A percentile compares a stretch with the other conserved stretches of the same genome.
Evolutionary conservation across 2,329 filamentous ascomycete species (phyloP).

Genomic region (Microdochium trichocladiopsis): DNA sequence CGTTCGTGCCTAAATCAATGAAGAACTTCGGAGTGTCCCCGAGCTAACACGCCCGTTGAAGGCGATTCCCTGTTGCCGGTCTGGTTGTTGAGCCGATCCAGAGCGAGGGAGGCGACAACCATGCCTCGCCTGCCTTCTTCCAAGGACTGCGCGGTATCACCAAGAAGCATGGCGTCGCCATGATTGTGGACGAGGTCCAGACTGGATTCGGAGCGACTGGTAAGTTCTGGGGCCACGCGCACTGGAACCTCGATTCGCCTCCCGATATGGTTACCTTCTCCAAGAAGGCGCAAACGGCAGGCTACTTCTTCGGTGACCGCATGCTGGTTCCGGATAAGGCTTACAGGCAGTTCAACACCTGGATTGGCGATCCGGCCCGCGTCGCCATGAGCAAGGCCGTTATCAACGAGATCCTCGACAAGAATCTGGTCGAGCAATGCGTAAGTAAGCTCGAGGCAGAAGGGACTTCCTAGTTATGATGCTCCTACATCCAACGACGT

Average conservation of each 20-base stretch:
- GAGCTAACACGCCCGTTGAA: constrained; percentile 7
- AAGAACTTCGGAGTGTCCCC: background rate
- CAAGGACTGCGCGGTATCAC: constrained; percentile 66
- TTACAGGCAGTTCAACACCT: constrained; percentile 22
- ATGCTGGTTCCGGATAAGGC: background rate
- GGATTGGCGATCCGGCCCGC: constrained; percentile 77
- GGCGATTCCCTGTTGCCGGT: constrained; percentile 64
- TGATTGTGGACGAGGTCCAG: constrained; percentile 82
- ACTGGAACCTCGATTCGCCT: constrained; percentile 66
- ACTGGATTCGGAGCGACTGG: constrained; percentile 80
- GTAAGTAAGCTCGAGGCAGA: constrained; percentile 4
- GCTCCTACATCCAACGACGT: background rate
- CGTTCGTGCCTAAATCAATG: background rate
- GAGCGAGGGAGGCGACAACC: constrained; percentile 79
- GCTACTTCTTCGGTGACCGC: constrained; percentile 59
- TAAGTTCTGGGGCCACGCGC: constrained; percentile 82
- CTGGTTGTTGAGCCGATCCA: constrained; percentile 75
- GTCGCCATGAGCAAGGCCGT: constrained; percentile 73
- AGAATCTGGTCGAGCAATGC: constrained; percentile 60
- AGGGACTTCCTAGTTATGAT: background rate
- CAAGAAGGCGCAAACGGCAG: constrained; percentile 80
- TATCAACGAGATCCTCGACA: constrained; percentile 64
- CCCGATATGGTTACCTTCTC: constrained; percentile 86
- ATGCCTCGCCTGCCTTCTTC: constrained; percentile 75
- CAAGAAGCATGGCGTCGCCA: constrained; percentile 58